Evolutionary conservation across 2,329 filamentous ascomycete genomes (phyloP).

Genomic region (Nectriaceae sp.): DNA sequence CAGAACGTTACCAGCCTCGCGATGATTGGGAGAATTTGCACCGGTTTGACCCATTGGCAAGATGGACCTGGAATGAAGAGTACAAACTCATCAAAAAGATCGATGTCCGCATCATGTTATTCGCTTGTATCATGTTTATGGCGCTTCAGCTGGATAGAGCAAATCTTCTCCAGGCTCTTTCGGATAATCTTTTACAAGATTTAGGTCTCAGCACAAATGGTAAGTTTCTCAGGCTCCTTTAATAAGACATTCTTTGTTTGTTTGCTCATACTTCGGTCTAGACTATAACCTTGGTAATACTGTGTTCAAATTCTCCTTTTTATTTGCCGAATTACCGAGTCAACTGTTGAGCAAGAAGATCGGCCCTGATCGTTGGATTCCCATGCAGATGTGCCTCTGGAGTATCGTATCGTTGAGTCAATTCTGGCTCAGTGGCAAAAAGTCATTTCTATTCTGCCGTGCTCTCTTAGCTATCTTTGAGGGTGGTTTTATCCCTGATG

Average conservation of each 20-base stretch:
- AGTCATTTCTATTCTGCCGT: slow-evolving; percentile 43
- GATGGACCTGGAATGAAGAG: slow-evolving; percentile 51
- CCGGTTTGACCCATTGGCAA: slow-evolving; percentile 51
- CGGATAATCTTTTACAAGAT: slow-evolving; percentile 38
- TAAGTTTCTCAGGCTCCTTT: no score
- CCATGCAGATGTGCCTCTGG: slow-evolving; percentile 43
- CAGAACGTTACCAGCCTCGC: no score
- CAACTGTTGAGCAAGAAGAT: slow-evolving; percentile 53
- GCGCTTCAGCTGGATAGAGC: slow-evolving; percentile 47
- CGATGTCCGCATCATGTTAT: slow-evolving; percentile 34
- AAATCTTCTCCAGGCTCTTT: slow-evolving; percentile 47
- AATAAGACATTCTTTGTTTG: no score
- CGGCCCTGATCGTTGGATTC: slow-evolving; percentile 49
- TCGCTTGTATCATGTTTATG: slow-evolving; percentile 51
- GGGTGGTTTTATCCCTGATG: slow-evolving; percentile 54
- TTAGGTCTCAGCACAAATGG: slow-evolving; percentile 46
- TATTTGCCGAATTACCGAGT: slow-evolving; percentile 50
- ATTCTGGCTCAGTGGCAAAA: slow-evolving; percentile 36
- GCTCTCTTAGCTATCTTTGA: slow-evolving; percentile 48
- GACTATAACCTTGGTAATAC: slow-evolving; percentile 41
- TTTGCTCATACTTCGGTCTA: no score
- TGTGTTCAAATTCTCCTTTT: slow-evolving; percentile 47
- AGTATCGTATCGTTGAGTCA: slow-evolving; percentile 41
- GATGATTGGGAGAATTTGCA: slow-evolving; percentile 68
- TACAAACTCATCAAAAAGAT: slow-evolving; percentile 48